A percentile compares a stretch with the other conserved stretches of the same genome.
phyloP scores from a whole-genome alignment of 768 basidiomycete species.

The Trametes meyenii region DNA sequence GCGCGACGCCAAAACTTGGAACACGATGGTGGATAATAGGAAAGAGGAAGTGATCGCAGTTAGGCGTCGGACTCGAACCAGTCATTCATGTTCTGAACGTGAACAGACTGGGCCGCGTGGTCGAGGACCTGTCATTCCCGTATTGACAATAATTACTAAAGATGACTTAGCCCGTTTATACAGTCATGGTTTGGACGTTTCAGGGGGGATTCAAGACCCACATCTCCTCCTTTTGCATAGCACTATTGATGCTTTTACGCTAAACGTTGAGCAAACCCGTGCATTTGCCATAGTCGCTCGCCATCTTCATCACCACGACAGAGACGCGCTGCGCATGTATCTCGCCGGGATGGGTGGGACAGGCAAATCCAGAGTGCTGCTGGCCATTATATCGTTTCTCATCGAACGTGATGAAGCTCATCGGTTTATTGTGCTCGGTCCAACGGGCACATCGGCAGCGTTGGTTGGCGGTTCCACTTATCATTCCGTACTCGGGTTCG shows the following conservation, averaged over 20 bases:
- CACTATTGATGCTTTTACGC: not conserved
- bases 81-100: no score
- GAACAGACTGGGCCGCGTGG: no score
- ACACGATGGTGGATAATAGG: no score
- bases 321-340: constrained; percentile 26
- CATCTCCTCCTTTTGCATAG: not conserved
- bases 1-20: no score
- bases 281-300: not conserved
- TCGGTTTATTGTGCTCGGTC: constrained; percentile 25
- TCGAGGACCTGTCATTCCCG: no score
- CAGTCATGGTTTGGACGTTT: not conserved
- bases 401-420: constrained; percentile 3
- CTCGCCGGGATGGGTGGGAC: constrained; percentile 30
- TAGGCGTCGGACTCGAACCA: no score
- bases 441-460: constrained; percentile 28
- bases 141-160: not conserved
- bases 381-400: constrained; percentile 22
- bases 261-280: not conserved
- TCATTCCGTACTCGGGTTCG: constrained; percentile 24
- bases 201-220: not conserved
- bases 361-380: constrained; percentile 29
- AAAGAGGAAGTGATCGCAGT: no score
- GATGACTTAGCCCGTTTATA: not conserved
- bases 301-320: not conserved
- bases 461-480: constrained; percentile 29